phyloP scores from a whole-genome alignment of 2,329 filamentous ascomycete species.

The Cordyceps fumosorosea region DNA sequence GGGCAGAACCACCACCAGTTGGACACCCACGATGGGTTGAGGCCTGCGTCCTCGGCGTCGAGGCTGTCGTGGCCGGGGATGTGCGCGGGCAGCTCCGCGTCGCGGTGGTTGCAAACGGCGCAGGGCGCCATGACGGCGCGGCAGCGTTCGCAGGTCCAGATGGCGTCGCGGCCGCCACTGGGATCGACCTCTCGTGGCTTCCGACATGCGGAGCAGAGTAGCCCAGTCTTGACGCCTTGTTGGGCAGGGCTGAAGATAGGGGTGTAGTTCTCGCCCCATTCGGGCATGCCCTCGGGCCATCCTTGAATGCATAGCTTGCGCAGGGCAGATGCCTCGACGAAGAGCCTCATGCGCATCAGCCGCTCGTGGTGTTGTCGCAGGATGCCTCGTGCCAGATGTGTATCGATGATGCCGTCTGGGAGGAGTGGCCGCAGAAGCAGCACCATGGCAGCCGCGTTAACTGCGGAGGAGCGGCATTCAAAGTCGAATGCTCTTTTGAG shows the following conservation, averaged over 20 bases:
- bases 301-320: slow-evolving; percentile 55
- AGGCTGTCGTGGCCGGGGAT: slow-evolving; percentile 25
- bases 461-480: slow-evolving; percentile 48
- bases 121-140: slow-evolving; percentile 46
- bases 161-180: slow-evolving; percentile 33
- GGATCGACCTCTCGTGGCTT: slow-evolving; percentile 50
- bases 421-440: slow-evolving; percentile 53
- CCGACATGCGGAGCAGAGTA: slow-evolving; percentile 49
- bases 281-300: slow-evolving; percentile 44
- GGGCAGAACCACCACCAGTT: slow-evolving; percentile 57
- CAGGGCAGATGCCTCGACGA: slow-evolving; percentile 53
- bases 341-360: slow-evolving; percentile 52
- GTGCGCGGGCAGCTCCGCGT: slow-evolving; percentile 37
- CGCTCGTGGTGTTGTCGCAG: slow-evolving; percentile 54
- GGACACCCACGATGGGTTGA: slow-evolving; percentile 24
- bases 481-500: slow-evolving; percentile 49
- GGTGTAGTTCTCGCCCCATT: slow-evolving; percentile 50
- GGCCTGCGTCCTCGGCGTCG: slow-evolving; percentile 19
- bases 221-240: slow-evolving; percentile 46
- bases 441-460: slow-evolving; percentile 55
- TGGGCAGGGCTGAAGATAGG: slow-evolving; percentile 49
- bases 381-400: slow-evolving; percentile 48
- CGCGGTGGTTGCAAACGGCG: slow-evolving; percentile 51
- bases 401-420: slow-evolving; percentile 47
- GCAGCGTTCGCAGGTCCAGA: slow-evolving; percentile 57